Evolutionary conservation across 1,284 basidiomycete species (phyloP), one percentile per base, ranked within the genome.

Genomic region (Uromyces viciae-fabae): DNA sequence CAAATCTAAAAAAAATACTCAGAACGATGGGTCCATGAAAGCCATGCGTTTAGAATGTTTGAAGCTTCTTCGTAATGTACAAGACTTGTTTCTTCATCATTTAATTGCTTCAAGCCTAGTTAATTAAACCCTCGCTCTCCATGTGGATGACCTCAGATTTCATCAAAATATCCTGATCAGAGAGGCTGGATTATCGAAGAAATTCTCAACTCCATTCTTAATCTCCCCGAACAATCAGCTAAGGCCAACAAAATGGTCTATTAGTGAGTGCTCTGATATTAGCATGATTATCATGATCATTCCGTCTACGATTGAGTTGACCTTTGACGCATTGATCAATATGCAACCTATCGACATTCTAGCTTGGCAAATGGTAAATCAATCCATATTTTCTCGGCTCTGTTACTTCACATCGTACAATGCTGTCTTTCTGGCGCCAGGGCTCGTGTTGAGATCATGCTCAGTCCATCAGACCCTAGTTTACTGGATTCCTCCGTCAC

Each of bases 161-260:
- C 85, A 78, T 83, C 84, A 14, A 83, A 82, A 52, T 82, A 84
- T 17, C 81, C 84, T 0, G 83, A 83, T 15, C 85, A 86, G 80
- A 83, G 84, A 5, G 72, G 82, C 15, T 86, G 84, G 85, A 85
- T 86, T 69, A 82, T 86, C 52, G 84, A 85, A 56, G 85, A 85
- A 81, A 83, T 86, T 38, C 84, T 86, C 31, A 83, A 83, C 25
- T 84, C 83, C 4, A 79, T 86, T 22, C 83, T 83, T 52, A 84
- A 84, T 49, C 81, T 86, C 5, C 84, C 85, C 7, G 85, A 86
- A 73, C 82, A 84, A 82, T 84, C 85, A 62, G 82, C 82, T 68
- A 81, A 82, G 17, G 40, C 56, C 42, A 75, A 38, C 40, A 75
- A 75, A 25, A 58, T 58, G 49, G 74, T 60, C 49, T 75, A 75